Conservation (phyloP, 2,329 filamentous ascomycete species). For the Camptophora hylomeconis region DNA sequence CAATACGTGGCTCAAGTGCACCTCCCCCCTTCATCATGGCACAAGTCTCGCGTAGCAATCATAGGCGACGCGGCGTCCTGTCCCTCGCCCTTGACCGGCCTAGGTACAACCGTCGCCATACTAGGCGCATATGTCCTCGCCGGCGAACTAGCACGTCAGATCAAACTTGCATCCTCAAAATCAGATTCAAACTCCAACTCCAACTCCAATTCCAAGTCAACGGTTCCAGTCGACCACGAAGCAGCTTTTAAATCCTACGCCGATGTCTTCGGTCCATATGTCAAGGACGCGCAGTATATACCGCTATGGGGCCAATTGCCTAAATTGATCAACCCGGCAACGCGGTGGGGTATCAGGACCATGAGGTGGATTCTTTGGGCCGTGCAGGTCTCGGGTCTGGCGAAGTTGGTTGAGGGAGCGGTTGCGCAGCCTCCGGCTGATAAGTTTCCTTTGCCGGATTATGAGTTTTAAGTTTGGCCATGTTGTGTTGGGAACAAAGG, state of each 20-base stretch:
- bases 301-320: slow-evolving; percentile 8
- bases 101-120: slow-evolving; percentile 24
- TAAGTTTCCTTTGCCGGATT: no score
- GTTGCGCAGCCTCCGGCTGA: no score
- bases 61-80: slow-evolving; percentile 35
- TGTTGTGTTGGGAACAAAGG: no score
- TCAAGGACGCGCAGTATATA: slow-evolving; percentile 10
- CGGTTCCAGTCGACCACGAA: neutral
- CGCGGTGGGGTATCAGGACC: slow-evolving; percentile 12
- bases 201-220: no score
- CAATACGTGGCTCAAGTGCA: slow-evolving; percentile 26
- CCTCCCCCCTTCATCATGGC: slow-evolving; percentile 24
- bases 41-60: slow-evolving; percentile 26
- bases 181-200: no score
- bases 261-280: slow-evolving; percentile 7
- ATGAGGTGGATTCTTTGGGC: slow-evolving; percentile 21
- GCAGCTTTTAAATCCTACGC: slow-evolving; percentile 8
- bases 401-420: no score
- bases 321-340: slow-evolving; percentile 12
- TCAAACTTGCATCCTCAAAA: slow-evolving; percentile 5
- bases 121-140: slow-evolving; percentile 42
- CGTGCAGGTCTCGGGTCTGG: no score
- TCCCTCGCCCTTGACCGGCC: slow-evolving; percentile 22
- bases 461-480: no score
- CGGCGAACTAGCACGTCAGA: slow-evolving; percentile 28